Conservation (phyloP, 139 green algal species). For the Chlorella sp. region DNA sequence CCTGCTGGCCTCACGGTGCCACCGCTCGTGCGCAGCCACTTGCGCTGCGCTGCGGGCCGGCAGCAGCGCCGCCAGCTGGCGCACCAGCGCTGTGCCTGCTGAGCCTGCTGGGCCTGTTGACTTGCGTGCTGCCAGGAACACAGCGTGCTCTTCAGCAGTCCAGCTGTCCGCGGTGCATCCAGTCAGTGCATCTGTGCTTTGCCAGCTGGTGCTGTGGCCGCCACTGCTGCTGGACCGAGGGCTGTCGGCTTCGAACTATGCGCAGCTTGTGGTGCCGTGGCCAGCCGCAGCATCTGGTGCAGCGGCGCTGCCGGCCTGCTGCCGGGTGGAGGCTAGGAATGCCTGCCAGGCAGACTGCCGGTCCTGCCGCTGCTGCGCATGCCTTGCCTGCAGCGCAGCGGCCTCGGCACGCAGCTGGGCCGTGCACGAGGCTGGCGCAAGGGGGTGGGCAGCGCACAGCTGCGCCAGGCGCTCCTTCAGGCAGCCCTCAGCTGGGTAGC, state of each 20-base stretch:
- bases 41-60: neutral
- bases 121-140: neutral
- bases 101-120: neutral
- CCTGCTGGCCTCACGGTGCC: neutral
- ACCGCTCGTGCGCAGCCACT: neutral
- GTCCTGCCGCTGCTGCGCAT: neutral
- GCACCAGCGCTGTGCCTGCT: neutral
- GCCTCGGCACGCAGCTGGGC: slow-evolving; percentile 4
- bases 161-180: neutral
- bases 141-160: neutral
- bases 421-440: neutral
- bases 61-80: neutral
- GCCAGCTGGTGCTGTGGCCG: no score
- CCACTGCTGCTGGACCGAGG: no score
- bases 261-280: no score
- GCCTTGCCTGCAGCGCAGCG: neutral
- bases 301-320: no score
- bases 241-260: no score
- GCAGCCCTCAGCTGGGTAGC: neutral
- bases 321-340: neutral
- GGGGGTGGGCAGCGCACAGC: neutral
- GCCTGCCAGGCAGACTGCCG: neutral
- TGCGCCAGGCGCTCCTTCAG: neutral
- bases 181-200: no score
- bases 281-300: no score